Base-by-base conservation (phyloP, 139 green algal genomes). In the Auxenochlorella pyrenoidosa region DNA sequence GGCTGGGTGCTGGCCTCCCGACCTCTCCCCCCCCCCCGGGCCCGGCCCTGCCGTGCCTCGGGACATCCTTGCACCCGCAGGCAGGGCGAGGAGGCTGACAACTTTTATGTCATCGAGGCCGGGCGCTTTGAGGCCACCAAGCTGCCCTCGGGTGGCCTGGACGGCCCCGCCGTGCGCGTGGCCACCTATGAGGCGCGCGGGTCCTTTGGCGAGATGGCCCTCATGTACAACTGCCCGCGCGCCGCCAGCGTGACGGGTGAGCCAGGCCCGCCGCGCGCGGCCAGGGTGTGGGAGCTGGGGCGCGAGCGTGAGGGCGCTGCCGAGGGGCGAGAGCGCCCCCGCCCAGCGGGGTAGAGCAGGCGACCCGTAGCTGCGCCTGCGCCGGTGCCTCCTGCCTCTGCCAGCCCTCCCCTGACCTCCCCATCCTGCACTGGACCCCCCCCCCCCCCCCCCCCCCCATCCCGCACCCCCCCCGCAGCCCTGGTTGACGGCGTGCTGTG, bases 201-300 rank as follows among this genome's bases (percentile, higher is more conserved):
- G 0, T 86, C 91, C 13, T 95, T 95, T 89, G 93, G 93, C 2
- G 93, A 95, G 89, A 89, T 95, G 71, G 93, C 93, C 2, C 87
- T 95, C 4, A 92, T 95, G 91, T 94, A 95, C 88, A 94, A 95
- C 83, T 94, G 89, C 87, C 91, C 91, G 0, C 88, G 93, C 6
- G 93, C 93, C 22, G 93, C 93, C 36, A 95, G 89, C 21, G 90
- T 95, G 22, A 87, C 82, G 16, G 79, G 82, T 65, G 58, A 43
- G 59, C 16, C 44, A 43, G 2, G 38, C 2, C 54, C 47, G 47
- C 8, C 47, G 8, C 8, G 47, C 12, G 47, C 12, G 47, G 47
- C 8, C 47, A 58, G 12, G 47, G 47, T 12, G 12, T 58, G 47
- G 12, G 47, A 12, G 47, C n/a, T n/a, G 47, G 8, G 47, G 47